Conservation (phyloP, 352 stramenopile genomes). For the Blastocystis sp. region DNA sequence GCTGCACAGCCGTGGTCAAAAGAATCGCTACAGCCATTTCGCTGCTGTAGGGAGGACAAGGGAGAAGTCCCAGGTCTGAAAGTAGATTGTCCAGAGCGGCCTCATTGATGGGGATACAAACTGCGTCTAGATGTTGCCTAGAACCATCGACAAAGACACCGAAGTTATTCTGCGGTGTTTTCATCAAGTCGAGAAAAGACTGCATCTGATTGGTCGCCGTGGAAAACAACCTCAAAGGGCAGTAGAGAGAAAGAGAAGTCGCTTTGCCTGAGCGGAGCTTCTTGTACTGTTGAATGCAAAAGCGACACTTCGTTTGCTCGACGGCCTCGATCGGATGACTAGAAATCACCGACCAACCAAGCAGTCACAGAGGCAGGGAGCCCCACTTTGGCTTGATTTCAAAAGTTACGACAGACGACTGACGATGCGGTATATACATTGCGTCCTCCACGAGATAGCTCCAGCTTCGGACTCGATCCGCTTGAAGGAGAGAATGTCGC, state of each 20-base stretch:
- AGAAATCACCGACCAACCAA: background rate
- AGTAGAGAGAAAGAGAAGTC: background rate
- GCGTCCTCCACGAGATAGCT: background rate
- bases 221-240: background rate
- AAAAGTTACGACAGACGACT: background rate
- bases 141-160: background rate
- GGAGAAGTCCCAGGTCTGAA: background rate
- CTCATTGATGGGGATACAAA: background rate
- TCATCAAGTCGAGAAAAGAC: background rate
- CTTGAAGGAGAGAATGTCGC: background rate
- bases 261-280: background rate
- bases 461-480: background rate
- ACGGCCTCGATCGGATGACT: background rate
- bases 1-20: background rate
- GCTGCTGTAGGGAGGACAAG: background rate
- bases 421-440: background rate
- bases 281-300: slow-evolving; percentile 26
- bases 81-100: background rate
- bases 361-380: background rate
- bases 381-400: slow-evolving; percentile 34
- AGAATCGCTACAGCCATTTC: background rate
- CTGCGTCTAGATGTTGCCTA: background rate
- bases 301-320: background rate
- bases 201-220: background rate
- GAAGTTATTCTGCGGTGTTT: slow-evolving; percentile 3